Percentiles rank a stretch among this genome's conserved stretches.
phyloP scores from a whole-genome alignment of 139 green algal species.

The Chlamydomonas sp. region DNA sequence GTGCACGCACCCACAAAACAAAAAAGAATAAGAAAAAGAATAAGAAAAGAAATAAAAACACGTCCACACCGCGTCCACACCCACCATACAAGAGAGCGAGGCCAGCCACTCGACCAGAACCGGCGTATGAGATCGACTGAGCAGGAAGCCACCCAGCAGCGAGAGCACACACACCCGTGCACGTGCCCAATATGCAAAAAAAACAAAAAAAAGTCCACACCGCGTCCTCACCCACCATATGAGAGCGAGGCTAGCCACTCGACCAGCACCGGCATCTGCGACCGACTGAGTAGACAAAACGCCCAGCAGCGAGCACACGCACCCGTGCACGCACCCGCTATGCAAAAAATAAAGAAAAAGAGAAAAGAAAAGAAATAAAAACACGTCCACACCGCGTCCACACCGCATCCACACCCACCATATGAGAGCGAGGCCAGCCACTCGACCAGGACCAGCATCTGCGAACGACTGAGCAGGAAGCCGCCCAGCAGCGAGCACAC shows the following conservation, averaged over 20 bases:
- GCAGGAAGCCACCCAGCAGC: no score
- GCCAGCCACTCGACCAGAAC: no score
- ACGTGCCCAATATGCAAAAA: not conserved
- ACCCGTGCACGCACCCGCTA: no score
- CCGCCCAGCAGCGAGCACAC: no score
- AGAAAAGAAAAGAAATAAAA: not conserved
- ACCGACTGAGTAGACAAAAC: conserved; percentile 55
- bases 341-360: no score
- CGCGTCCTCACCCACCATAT: conserved; percentile 38
- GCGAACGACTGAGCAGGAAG: not conserved
- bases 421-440: no score
- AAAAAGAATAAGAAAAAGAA: no score
- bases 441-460: no score
- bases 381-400: not conserved
- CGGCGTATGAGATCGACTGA: not conserved
- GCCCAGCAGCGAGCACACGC: conserved; percentile 46
- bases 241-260: conserved; percentile 27
- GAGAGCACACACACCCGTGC: not conserved
- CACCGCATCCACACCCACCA: conserved; percentile 31
- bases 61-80: no score
- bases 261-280: conserved; percentile 36
- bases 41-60: no score
- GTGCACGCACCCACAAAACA: no score
- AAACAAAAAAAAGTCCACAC: not conserved
- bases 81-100: no score